These are phyloP conservation scores for Yarrowia sp. DNA, from an alignment of 805 yeast genomes.

Conservation along the genomic window DNA sequence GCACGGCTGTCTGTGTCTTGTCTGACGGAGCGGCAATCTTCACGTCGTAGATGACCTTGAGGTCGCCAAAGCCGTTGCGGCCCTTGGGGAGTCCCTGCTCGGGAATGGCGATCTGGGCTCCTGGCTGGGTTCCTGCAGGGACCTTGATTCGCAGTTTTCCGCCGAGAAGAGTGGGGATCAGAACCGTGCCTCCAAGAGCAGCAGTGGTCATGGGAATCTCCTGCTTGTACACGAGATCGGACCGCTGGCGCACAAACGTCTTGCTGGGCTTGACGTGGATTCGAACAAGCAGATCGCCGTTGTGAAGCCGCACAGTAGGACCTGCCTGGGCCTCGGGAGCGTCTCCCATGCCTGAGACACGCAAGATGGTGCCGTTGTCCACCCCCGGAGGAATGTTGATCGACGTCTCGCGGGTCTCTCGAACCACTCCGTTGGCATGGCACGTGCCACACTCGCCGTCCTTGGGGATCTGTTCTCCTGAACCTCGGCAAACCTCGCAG, in stretches of 20 bases:
- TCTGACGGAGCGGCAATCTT: constrained; percentile 75
- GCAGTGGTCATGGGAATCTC: constrained; percentile 94
- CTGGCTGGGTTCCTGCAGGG: constrained; percentile 83
- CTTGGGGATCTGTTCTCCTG: constrained; percentile 77
- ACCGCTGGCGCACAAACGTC: constrained; percentile 68
- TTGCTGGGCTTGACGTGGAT: constrained; percentile 79
- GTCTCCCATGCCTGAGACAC: constrained; percentile 89
- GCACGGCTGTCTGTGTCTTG: constrained; percentile 83
- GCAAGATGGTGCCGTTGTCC: constrained; percentile 81
- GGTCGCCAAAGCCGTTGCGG: constrained; percentile 72
- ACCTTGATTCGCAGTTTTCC: constrained; percentile 76
- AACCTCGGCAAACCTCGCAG: constrained; percentile 85
- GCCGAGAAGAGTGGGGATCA: constrained; percentile 91
- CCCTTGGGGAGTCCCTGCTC: constrained; percentile 84
- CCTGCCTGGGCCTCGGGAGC: constrained; percentile 81
- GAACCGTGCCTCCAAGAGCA: constrained; percentile 88
- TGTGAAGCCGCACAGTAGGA: constrained; percentile 67
- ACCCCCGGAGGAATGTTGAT: constrained; percentile 90
- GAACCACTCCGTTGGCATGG: constrained; percentile 87
- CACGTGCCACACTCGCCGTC: constrained; percentile 78
- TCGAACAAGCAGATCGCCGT: constrained; percentile 89
- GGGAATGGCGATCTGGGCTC: constrained; percentile 75
- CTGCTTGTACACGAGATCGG: constrained; percentile 68
- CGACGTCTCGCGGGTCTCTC: constrained; percentile 69
- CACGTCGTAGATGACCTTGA: constrained; percentile 76